phyloP scores from a whole-genome alignment of 2,329 filamentous ascomycete species.

The Botrytis hyacinthi region DNA sequence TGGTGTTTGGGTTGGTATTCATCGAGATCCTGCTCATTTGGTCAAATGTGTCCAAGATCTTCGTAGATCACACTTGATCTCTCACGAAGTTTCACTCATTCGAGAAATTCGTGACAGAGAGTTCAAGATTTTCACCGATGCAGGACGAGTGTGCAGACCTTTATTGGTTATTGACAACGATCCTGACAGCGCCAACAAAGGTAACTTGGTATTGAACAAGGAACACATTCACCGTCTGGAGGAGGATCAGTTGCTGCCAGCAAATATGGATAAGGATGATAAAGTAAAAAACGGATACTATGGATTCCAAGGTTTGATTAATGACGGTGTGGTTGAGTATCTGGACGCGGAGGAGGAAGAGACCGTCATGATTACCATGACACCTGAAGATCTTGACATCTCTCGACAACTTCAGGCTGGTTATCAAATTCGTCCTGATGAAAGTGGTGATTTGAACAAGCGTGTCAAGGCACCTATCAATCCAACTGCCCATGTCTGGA shows the following conservation, averaged over 20 bases:
- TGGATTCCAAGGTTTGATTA: constrained; percentile 85
- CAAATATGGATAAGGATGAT: constrained; percentile 58
- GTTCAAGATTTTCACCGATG: constrained; percentile 98
- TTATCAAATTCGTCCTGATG: constrained; percentile 57
- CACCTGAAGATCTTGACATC: constrained; percentile 85
- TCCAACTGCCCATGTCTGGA: constrained; percentile 85
- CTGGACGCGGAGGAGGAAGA: constrained; percentile 98
- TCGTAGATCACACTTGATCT: constrained; percentile 77
- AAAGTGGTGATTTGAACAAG: constrained; percentile 72
- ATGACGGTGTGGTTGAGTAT: constrained; percentile 87
- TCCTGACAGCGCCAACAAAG: constrained; percentile 68
- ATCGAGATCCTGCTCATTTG: constrained; percentile 82
- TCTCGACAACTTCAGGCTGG: constrained; percentile 69
- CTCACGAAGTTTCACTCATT: constrained; percentile 90
- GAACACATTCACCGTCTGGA: constrained; percentile 78
- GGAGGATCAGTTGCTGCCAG: constrained; percentile 64
- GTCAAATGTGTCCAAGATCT: constrained; percentile 76
- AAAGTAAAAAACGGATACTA: constrained; percentile 59
- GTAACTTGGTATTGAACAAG: constrained; percentile 78
- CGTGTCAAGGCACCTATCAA: constrained; percentile 88
- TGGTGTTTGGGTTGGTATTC: constrained; percentile 95
- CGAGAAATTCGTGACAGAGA: constrained; percentile 95
- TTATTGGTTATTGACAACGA: constrained; percentile 93
- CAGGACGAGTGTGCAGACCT: constrained; percentile 89
- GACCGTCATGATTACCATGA: constrained; percentile 99